phyloP scores from a whole-genome alignment of 169 alveolate genomes.

The Plasmodium sp. region DNA sequence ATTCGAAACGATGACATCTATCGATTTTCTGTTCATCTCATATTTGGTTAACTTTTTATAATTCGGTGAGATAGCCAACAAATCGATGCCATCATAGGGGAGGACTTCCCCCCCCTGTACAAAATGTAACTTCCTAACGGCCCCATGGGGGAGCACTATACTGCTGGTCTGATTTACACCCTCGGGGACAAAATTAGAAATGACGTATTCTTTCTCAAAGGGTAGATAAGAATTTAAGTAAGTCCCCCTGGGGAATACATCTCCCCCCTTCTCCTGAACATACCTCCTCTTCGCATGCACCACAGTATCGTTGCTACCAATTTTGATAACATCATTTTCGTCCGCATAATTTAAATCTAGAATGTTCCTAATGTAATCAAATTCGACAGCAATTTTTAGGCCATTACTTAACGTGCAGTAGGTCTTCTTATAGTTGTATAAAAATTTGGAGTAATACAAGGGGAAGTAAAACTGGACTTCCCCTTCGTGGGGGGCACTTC shows the following conservation, averaged over 20 bases:
- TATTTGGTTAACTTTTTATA: not conserved
- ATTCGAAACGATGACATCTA: constrained; percentile 1
- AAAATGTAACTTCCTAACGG: not conserved
- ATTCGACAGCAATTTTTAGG: not conserved
- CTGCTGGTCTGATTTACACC: not conserved
- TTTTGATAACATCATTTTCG: not conserved
- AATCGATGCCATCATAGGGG: constrained; percentile 4
- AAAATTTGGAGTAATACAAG: not conserved
- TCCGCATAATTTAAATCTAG: not conserved
- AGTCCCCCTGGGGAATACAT: constrained; percentile 9
- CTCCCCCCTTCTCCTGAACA: not conserved
- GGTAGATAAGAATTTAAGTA: not conserved
- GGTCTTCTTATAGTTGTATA: not conserved
- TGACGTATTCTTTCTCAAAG: not conserved
- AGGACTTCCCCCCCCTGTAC: not conserved
- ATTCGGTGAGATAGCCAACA: constrained; percentile 6
- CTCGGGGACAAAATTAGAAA: constrained; percentile 5
- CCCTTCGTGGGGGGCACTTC: not conserved
- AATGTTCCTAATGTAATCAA: constrained; percentile 10
- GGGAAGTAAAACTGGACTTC: constrained; percentile 22
- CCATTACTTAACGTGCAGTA: constrained; percentile 2
- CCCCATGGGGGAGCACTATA: not conserved
- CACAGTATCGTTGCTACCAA: not conserved
- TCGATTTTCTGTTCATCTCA: not conserved
- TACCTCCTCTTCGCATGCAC: not conserved